phyloP scores from a whole-genome alignment of 2,329 filamentous ascomycete species.

The Blastomyces percursus region DNA sequence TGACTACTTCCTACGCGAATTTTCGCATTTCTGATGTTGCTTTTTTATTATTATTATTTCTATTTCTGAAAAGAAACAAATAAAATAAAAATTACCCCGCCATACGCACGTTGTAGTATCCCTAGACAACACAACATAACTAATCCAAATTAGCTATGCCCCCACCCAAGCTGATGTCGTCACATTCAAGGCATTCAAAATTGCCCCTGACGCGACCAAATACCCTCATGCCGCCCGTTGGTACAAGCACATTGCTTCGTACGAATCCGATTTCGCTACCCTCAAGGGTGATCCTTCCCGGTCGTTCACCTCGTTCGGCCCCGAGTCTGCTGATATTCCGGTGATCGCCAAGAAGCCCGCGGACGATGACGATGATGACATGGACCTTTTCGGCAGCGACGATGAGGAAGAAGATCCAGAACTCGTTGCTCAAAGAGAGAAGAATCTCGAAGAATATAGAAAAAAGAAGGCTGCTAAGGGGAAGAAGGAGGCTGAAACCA shows the following conservation, averaged over 20 bases:
- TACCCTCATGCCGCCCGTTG: conserved; percentile 91
- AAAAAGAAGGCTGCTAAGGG: conserved; percentile 93
- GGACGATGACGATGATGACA: conserved; percentile 61
- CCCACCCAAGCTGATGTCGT: conserved; percentile 94
- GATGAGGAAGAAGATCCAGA: conserved; percentile 91
- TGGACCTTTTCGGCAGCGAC: conserved; percentile 88
- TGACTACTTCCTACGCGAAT: conserved; percentile 63
- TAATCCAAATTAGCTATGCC: conserved; percentile 39
- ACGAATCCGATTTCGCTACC: conserved; percentile 81
- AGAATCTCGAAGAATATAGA: conserved; percentile 84
- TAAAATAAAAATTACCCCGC: conserved; percentile 11
- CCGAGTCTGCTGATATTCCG: conserved; percentile 64
- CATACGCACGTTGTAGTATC: conserved; percentile 8
- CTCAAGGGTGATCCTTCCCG: conserved; percentile 86
- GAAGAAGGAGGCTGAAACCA: conserved; percentile 46
- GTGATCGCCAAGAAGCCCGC: conserved; percentile 79
- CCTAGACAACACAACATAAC: conserved; percentile 3
- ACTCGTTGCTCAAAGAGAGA: conserved; percentile 71
- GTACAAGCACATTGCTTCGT: conserved; percentile 97
- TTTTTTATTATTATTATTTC: not conserved
- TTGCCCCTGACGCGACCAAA: conserved; percentile 66
- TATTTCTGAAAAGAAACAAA: not conserved
- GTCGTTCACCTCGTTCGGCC: conserved; percentile 82
- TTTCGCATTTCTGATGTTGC: conserved; percentile 59
- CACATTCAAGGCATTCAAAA: conserved; percentile 79